Evolutionary conservation across 257 asterid species (phyloP).

Genomic region (Fraxinus quadrangulata): DNA sequence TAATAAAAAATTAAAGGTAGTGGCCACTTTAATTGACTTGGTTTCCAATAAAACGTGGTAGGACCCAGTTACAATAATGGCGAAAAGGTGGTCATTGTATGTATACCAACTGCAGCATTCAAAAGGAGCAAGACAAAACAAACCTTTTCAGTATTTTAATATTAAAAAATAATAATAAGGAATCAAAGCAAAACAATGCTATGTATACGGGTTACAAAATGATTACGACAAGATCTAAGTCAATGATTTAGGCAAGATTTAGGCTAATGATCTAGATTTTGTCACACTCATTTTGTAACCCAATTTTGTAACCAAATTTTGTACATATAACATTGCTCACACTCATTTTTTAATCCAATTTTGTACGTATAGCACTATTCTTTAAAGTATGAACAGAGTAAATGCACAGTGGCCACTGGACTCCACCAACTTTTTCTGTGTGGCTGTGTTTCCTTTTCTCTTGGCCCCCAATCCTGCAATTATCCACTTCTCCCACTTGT

Average conservation of each 20-base stretch:
- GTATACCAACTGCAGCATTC: neutral
- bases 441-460: conserved; percentile 7
- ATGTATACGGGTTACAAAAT: too few relatives aligned
- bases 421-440: conserved; percentile 15
- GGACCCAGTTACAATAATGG: conserved; percentile 35
- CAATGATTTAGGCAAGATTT: too few relatives aligned
- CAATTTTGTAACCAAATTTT: too few relatives aligned
- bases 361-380: too few relatives aligned
- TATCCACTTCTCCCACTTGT: conserved; percentile 8
- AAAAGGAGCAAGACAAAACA: conserved; percentile 34
- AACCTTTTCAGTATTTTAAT: conserved; percentile 29
- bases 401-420: neutral
- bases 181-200: neutral
- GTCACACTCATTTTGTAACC: too few relatives aligned
- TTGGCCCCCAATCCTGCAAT: neutral
- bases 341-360: too few relatives aligned
- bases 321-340: too few relatives aligned
- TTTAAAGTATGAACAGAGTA: neutral
- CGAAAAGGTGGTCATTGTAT: conserved; percentile 38
- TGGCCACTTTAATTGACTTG: neutral
- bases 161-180: neutral
- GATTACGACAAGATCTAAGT: too few relatives aligned
- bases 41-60: conserved; percentile 20
- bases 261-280: too few relatives aligned
- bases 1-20: neutral